A percentile compares a stretch with the other conserved stretches of the same genome.
phyloP scores from a whole-genome alignment of 257 asterid genomes.

The Solanum dulcamara region DNA sequence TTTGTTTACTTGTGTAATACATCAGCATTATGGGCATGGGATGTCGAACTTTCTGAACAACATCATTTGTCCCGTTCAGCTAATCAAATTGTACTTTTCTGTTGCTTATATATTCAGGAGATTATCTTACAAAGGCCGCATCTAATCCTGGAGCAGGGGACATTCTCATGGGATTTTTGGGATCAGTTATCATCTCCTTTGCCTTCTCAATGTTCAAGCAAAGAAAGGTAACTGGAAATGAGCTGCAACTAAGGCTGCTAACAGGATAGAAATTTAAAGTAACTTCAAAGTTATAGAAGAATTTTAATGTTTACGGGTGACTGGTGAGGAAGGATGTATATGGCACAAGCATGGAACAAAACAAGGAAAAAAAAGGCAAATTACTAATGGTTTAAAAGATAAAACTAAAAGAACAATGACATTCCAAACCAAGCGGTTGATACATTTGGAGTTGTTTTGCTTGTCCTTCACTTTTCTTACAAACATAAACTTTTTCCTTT shows the following conservation, averaged over 20 bases:
- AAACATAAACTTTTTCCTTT: background rate
- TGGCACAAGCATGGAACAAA: background rate
- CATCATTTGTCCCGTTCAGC: background rate
- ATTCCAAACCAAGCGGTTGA: background rate
- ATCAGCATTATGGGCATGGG: background rate
- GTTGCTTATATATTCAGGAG: conserved; percentile 30
- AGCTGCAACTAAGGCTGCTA: background rate
- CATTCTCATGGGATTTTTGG: conserved; percentile 85
- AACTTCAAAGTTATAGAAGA: background rate
- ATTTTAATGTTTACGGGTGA: background rate
- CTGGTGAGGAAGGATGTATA: background rate
- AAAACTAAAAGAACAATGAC: background rate
- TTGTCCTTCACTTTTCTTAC: background rate
- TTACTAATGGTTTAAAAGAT: background rate
- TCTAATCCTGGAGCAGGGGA: conserved; percentile 99
- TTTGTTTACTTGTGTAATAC: background rate
- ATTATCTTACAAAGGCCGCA: conserved; percentile 71
- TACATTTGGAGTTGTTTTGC: background rate
- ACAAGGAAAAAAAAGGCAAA: background rate
- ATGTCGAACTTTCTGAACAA: background rate
- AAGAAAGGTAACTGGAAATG: conserved; percentile 50
- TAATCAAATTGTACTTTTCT: background rate
- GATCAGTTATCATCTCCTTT: conserved; percentile 90
- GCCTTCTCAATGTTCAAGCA: conserved; percentile 99
- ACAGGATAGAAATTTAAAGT: background rate